Evolutionary conservation across 192 early-diverging fungal genomes (phyloP), one percentile per base, ranked within the genome.

Genomic region (Neocallimastix lanati): DNA sequence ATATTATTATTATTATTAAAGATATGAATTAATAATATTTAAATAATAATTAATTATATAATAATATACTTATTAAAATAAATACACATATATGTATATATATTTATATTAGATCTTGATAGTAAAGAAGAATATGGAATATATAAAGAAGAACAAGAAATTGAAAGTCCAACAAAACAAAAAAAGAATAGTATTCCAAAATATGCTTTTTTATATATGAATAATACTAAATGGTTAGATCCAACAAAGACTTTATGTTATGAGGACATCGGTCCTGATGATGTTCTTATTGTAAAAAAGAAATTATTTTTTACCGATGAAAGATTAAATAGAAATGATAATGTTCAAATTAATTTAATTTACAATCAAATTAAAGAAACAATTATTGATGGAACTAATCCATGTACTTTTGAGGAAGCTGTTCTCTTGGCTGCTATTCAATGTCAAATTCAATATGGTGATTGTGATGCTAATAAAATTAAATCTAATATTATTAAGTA

Each of bases 271-370:
- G 80, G 79, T 29, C 86, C 88, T 28, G 80, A 78, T 2, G 85
- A 87, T 78, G 78, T 80, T 18, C 86, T 91, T 28, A 77, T 89
- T 16, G 83, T 91, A 2, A 89, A 89, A 76, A 90, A 91, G 78
- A 91, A 91, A 81, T 90, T 91, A 78, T 91, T 89, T 38, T 88
- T 84, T 78, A 85, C 89, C 16, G 89, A 91, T 78, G 85, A 87
- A 79, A 89, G 86, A 79, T 84, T 91, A 38, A 89, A 91, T 81
- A 81, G 89, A 27, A 85, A 85, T 77, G 89, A 91, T 82, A 87
- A 86, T 3, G 83, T 91, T n/a, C 89, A 91, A 80, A 78, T 91
- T 15, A 88, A 88, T 76, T 78, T 91, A 50, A 80, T 91, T 58
- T 91, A 83, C 79, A 85, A 86, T 76, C 89, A 91, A 81, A 78